Evolutionary conservation across 2,329 filamentous ascomycete genomes (phyloP).

Genomic region (Septoria linicola): DNA sequence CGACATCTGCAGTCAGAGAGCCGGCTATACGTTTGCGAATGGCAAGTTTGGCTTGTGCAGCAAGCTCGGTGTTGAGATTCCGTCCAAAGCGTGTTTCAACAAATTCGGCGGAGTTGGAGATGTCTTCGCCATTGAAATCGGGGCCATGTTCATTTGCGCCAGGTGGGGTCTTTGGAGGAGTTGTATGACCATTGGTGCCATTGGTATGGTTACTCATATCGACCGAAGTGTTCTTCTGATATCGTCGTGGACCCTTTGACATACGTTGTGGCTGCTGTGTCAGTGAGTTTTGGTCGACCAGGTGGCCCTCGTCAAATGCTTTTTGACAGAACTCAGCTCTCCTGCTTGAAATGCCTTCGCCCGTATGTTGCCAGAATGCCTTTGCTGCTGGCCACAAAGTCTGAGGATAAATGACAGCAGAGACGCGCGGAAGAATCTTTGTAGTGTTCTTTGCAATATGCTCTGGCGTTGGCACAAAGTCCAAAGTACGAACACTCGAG

Average conservation of each 20-base stretch:
- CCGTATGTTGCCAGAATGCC: slow-evolving; percentile 95
- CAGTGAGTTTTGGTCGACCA: slow-evolving; percentile 52
- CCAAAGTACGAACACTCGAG: slow-evolving; percentile 56
- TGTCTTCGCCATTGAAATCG: slow-evolving; percentile 39
- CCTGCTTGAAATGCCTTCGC: slow-evolving; percentile 87
- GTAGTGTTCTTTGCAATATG: slow-evolving; percentile 41
- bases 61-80: slow-evolving; percentile 78
- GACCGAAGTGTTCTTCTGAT: slow-evolving; percentile 64
- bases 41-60: slow-evolving; percentile 78
- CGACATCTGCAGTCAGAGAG: slow-evolving; percentile 70
- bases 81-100: slow-evolving; percentile 93
- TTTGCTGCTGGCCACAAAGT: slow-evolving; percentile 74
- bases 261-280: slow-evolving; percentile 41
- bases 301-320: slow-evolving; percentile 67
- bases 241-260: slow-evolving; percentile 73
- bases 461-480: slow-evolving; percentile 62
- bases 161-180: slow-evolving; percentile 15
- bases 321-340: slow-evolving; percentile 84
- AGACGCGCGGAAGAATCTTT: slow-evolving; percentile 48
- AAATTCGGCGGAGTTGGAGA: slow-evolving; percentile 72
- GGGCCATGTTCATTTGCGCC: slow-evolving; percentile 19
- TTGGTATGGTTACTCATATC: slow-evolving; percentile 37
- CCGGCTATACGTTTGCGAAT: slow-evolving; percentile 86
- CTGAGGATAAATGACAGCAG: slow-evolving; percentile 65
- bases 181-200: slow-evolving; percentile 26